Evolutionary conservation across 2,329 filamentous ascomycete genomes (phyloP), one percentile per base, ranked within the genome.

Genomic region (Clarireedia homoeocarpa): DNA sequence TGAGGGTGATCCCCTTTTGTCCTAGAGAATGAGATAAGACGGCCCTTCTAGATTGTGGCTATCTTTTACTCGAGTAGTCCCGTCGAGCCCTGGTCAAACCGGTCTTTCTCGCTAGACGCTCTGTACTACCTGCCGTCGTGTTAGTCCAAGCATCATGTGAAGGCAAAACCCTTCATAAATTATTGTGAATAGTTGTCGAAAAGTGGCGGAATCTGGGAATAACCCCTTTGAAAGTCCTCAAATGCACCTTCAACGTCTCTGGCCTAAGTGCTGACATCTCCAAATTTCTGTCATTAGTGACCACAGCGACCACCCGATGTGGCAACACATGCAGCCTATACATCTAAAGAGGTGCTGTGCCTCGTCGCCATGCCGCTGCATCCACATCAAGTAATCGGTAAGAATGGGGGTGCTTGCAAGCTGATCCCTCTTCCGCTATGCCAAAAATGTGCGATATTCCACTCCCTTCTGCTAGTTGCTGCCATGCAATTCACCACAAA

Each of bases 371-470:
- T 53, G 54, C 54, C 48, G 54, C 48, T 47, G 7, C 42, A 40
- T 56, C 54, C 48, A 56, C 49, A 30, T 56, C 51, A 38, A 56
- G 54, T 52, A 53, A 56, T 56, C 54, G 49, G 42, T 56, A 56
- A 55, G 39, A 55, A 15, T 36, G 44, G 30, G 38, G 39, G 46
- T 47, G 53, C 47, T 51, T 45, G 38, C 44, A 55, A 55, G 47
- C 53, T 51, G 47, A 55, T 51, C 26, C 53, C 51, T 38, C 47
- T 36, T 45, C 53, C 47, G 38, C 47, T 39, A 48, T 55, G 50
- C 47, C 26, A 38, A 55, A 51, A 30, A 47, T 24, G 47, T 30
- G 26, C 39, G 53, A 42, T 45, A 55, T 45, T 39, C 51, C 36
- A 30, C 23, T 51, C 36, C 39, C 53, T 45, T 44, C 30, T 55